Evolutionary conservation across 495 filamentous ascomycete genomes (phyloP).

Genomic region (Acidiella bohemica): DNA sequence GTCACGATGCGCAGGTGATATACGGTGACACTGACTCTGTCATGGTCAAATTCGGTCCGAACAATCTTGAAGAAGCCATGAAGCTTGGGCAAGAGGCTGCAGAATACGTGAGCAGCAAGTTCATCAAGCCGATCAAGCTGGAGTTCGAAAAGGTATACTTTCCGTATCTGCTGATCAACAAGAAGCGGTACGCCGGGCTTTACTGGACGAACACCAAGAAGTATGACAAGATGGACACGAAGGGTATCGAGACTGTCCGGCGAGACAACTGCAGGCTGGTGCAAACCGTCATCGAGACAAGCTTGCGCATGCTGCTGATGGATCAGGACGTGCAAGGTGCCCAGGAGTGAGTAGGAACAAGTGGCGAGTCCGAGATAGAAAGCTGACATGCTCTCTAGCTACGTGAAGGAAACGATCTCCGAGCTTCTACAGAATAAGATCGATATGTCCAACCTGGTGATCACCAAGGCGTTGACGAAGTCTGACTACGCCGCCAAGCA

Average conservation of each 20-base stretch:
- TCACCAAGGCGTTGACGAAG: constrained; percentile 92
- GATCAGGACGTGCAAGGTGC: constrained; percentile 78
- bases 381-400: no score
- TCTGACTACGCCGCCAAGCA: constrained; percentile 72
- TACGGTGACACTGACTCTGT: constrained; percentile 99
- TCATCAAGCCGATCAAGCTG: constrained; percentile 90
- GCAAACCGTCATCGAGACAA: constrained; percentile 94
- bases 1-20: constrained; percentile 87
- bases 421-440: constrained; percentile 94
- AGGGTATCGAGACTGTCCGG: constrained; percentile 96
- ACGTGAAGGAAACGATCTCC: constrained; percentile 91
- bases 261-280: constrained; percentile 93
- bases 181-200: constrained; percentile 94
- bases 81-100: constrained; percentile 86
- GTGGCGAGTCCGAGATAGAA: no score
- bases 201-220: constrained; percentile 95
- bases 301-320: constrained; percentile 87
- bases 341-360: constrained; percentile 80
- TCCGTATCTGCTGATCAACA: constrained; percentile 97
- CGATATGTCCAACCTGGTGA: constrained; percentile 98
- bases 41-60: constrained; percentile 97
- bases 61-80: constrained; percentile 75
- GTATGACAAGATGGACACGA: constrained; percentile 99
- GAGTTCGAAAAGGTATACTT: constrained; percentile 99
- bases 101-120: constrained; percentile 74